Percentiles rank a stretch among this genome's conserved stretches.
Evolutionary conservation across 495 filamentous ascomycete species (phyloP).

Genomic region (Platismatia glauca): DNA sequence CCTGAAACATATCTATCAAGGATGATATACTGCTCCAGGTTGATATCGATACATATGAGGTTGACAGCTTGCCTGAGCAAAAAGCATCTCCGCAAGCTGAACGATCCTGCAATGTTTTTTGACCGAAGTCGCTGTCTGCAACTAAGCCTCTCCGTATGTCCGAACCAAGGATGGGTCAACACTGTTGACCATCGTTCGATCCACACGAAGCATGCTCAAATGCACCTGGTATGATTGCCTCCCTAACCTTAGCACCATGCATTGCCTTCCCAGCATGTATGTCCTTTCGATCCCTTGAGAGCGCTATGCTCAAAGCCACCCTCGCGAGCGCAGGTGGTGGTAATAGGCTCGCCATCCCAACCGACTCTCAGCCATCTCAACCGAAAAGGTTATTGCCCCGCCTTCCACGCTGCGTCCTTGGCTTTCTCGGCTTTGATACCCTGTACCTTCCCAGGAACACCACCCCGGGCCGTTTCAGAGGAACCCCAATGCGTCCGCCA

Average conservation of each 20-base stretch:
- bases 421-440: conserved; percentile 7
- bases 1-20: neutral
- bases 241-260: neutral
- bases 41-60: neutral
- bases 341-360: neutral
- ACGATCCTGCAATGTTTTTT: neutral
- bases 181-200: neutral
- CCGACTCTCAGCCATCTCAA: neutral
- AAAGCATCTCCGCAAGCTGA: neutral
- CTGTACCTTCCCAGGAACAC: conserved; percentile 4
- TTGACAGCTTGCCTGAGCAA: neutral
- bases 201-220: neutral
- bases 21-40: neutral
- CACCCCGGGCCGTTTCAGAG: neutral
- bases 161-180: neutral
- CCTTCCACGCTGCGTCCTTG: neutral
- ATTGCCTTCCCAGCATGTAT: neutral
- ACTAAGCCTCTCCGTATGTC: neutral
- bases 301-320: neutral
- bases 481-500: neutral
- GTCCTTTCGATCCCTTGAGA: neutral
- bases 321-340: neutral
- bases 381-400: neutral
- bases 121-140: neutral
- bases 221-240: neutral